Conservation (phyloP, 2,329 filamentous ascomycete species). For the Penicillium thymicola region DNA sequence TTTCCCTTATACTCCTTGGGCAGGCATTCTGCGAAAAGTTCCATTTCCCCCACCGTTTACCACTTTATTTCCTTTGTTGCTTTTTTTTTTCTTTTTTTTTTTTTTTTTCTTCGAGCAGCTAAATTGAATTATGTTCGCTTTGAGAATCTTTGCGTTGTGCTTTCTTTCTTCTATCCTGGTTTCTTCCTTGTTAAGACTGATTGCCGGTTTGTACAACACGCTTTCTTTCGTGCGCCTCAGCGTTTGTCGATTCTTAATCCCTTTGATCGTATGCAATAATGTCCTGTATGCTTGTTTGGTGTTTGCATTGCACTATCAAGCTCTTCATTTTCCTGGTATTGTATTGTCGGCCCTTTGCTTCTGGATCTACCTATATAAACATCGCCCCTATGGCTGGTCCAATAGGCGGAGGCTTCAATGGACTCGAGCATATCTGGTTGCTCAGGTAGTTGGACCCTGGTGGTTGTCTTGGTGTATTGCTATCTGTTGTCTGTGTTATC, state of each 20-base stretch:
- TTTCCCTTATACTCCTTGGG: conserved; percentile 39
- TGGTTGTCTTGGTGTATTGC: background rate
- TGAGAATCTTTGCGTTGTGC: conserved; percentile 33
- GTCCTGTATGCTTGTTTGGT: conserved; percentile 13
- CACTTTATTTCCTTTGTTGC: conserved; percentile 11
- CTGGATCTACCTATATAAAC: background rate
- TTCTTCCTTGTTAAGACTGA: conserved; percentile 25
- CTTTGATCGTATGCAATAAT: conserved; percentile 10
- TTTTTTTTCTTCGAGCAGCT: conserved; percentile 33
- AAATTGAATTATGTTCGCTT: conserved; percentile 39
- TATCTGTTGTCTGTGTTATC: background rate
- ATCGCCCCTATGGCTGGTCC: background rate
- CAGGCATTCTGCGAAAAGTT: conserved; percentile 48
- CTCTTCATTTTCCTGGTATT: background rate
- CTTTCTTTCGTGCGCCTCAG: conserved; percentile 16
- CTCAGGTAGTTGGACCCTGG: background rate
- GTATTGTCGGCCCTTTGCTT: background rate
- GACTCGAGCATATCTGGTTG: background rate
- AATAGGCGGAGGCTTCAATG: background rate
- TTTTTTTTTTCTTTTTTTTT: conserved; percentile 7
- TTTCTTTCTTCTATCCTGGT: conserved; percentile 17
- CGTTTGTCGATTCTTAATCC: conserved; percentile 19
- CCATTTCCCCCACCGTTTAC: conserved; percentile 26
- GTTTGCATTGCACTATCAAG: conserved; percentile 7
- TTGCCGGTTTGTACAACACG: conserved; percentile 36